phyloP scores from a whole-genome alignment of 495 filamentous ascomycete genomes.

The Endocarpon pusillum region DNA sequence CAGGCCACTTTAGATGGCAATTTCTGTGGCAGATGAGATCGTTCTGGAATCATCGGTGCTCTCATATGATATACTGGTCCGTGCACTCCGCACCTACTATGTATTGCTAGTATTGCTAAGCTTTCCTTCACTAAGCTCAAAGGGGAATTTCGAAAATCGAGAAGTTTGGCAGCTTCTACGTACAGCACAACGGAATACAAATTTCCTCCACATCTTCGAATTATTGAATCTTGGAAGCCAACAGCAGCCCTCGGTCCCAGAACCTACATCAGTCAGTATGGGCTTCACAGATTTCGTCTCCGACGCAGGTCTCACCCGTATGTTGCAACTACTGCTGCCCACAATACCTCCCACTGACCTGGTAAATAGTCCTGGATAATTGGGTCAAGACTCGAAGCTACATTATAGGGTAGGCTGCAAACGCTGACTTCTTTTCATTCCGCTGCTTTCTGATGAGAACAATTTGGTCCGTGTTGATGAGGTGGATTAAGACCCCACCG shows the following conservation, averaged over 20 bases:
- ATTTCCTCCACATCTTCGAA: no score
- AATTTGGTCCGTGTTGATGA: conserved; percentile 99
- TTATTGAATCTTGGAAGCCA: no score
- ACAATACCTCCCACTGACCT: conserved; percentile 7
- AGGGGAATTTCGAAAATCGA: no score
- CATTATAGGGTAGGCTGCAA: conserved; percentile 62
- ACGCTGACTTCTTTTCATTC: conserved; percentile 6
- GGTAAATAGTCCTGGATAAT: conserved; percentile 66
- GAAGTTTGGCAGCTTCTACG: no score
- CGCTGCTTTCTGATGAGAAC: conserved; percentile 54
- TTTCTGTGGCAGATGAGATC: no score
- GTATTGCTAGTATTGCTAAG: no score
- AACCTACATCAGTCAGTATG: conserved; percentile 40
- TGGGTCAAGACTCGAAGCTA: conserved; percentile 85
- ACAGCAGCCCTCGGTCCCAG: not conserved
- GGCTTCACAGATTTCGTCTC: conserved; percentile 87
- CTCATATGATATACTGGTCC: no score
- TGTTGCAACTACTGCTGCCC: conserved; percentile 21
- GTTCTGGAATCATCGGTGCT: no score
- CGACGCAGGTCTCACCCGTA: conserved; percentile 75
- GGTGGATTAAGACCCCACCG: conserved; percentile 92
- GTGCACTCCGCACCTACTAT: no score
- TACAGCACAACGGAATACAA: no score
- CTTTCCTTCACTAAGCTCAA: no score
- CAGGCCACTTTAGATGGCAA: no score